These are phyloP conservation scores for Lenwebbia sp. DNA, from an alignment of 345 rosid species.

Conservation along the genomic window DNA sequence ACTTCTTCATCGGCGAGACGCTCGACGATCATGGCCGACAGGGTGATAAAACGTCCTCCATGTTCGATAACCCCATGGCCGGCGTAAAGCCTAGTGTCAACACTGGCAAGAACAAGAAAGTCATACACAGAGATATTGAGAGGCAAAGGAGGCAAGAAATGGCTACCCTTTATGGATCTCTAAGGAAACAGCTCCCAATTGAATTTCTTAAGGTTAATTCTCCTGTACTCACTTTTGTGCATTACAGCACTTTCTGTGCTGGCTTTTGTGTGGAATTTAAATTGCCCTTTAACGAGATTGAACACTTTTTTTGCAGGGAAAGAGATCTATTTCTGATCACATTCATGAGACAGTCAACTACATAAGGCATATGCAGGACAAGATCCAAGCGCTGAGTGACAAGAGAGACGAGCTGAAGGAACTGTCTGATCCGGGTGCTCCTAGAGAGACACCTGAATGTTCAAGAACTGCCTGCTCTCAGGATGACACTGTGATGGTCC, in stretches of 20 bases:
- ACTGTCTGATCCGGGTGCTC: neutral
- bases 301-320: constrained; percentile 21
- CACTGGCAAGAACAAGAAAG: constrained; percentile 9
- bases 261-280: neutral
- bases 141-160: constrained; percentile 36
- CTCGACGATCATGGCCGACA: neutral
- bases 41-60: neutral
- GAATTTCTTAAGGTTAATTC: constrained; percentile 25
- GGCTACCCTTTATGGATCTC: constrained; percentile 17
- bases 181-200: constrained; percentile 23
- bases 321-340: constrained; percentile 36
- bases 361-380: constrained; percentile 18
- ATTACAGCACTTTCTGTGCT: neutral
- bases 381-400: constrained; percentile 13
- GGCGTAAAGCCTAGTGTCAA: neutral
- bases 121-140: constrained; percentile 26
- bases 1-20: neutral
- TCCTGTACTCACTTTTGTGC: neutral
- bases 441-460: neutral
- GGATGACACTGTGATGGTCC: constrained; percentile 8
- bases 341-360: constrained; percentile 30
- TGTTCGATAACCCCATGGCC: neutral
- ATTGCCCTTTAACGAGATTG: neutral
- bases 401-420: constrained; percentile 26
- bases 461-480: neutral